These are phyloP conservation scores for Saturnispora gosingensis DNA, from an alignment of 805 yeast species.

Conservation along the genomic window DNA sequence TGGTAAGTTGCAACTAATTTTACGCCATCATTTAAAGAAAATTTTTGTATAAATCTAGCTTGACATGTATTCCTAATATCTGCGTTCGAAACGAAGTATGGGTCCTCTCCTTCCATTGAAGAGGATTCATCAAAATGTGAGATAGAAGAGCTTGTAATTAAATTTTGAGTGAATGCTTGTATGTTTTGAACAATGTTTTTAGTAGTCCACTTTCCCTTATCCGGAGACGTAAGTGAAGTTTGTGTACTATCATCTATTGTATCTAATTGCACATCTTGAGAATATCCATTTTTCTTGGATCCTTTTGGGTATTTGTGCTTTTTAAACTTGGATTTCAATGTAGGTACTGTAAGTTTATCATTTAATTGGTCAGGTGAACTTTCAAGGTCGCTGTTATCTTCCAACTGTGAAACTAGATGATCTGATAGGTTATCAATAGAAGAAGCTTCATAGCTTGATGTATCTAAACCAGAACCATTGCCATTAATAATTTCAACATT, in stretches of 20 bases:
- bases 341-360: not conserved
- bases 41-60: constrained; percentile 37
- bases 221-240: not conserved
- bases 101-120: constrained; percentile 38
- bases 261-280: not conserved
- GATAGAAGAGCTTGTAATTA: constrained; percentile 18
- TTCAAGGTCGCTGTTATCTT: not conserved
- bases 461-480: not conserved
- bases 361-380: not conserved
- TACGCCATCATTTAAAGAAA: constrained; percentile 48
- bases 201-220: constrained; percentile 17
- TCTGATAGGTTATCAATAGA: constrained; percentile 11
- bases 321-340: not conserved
- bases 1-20: constrained; percentile 59
- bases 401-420: not conserved
- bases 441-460: constrained; percentile 6
- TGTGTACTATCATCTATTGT: not conserved
- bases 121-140: constrained; percentile 45
- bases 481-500: constrained; percentile 12
- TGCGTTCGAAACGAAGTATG: constrained; percentile 36
- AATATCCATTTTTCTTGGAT: not conserved
- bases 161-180: constrained; percentile 20
- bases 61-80: constrained; percentile 30
- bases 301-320: not conserved
- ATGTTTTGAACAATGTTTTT: constrained; percentile 25